Conservation (phyloP, 1,284 basidiomycete species). For the Tylopilus orsonianus region DNA sequence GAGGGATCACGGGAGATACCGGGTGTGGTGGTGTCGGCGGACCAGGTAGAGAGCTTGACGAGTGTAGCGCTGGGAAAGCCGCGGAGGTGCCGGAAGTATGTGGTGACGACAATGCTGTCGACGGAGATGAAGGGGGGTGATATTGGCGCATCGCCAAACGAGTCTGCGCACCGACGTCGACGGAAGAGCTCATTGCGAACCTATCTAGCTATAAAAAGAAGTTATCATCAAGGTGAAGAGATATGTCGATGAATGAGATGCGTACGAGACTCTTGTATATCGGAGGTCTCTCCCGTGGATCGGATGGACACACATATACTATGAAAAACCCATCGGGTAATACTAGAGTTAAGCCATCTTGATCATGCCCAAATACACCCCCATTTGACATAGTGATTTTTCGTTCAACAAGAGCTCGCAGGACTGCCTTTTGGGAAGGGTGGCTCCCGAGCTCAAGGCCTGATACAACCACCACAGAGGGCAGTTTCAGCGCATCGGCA, state of each 20-base stretch:
- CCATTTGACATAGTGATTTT: slow-evolving; percentile 49
- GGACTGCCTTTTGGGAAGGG: slow-evolving; percentile 59
- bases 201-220: slow-evolving; percentile 58
- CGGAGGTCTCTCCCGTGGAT: slow-evolving; percentile 60
- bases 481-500: slow-evolving; percentile 38
- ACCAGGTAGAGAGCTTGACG: slow-evolving; percentile 11
- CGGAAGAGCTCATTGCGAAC: slow-evolving; percentile 70
- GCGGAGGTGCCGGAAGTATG: slow-evolving; percentile 29
- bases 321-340: slow-evolving; percentile 71
- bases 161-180: slow-evolving; percentile 44
- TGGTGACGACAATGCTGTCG: slow-evolving; percentile 22
- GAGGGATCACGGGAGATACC: slow-evolving; percentile 35
- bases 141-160: slow-evolving; percentile 39
- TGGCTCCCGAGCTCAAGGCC: slow-evolving; percentile 61
- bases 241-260: slow-evolving; percentile 3
- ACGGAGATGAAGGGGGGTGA: slow-evolving; percentile 31
- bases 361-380: slow-evolving; percentile 31
- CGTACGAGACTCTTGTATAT: slow-evolving; percentile 65
- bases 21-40: slow-evolving; percentile 23
- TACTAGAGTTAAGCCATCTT: slow-evolving; percentile 43
- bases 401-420: slow-evolving; percentile 52
- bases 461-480: slow-evolving; percentile 66
- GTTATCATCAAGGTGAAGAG: background rate
- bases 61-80: slow-evolving; percentile 21
- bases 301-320: slow-evolving; percentile 67